Evolutionary conservation across 176 grass and related monocot genomes (phyloP), one percentile per base, ranked within the genome.

Genomic region (Musa beccarii): DNA sequence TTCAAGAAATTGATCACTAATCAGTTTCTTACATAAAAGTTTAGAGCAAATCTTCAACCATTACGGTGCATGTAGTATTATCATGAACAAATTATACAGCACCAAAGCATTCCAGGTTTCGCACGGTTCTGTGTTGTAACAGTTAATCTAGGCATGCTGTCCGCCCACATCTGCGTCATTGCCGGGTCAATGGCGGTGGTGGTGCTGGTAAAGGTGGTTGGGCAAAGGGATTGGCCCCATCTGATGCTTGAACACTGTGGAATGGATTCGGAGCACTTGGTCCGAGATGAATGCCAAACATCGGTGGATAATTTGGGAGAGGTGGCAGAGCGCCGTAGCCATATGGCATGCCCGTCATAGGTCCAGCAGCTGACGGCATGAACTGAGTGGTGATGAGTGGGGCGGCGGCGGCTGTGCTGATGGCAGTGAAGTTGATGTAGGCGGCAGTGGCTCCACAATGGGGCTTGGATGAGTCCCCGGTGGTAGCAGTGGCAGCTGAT

Each of bases 401-500:
- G 83, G 75, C 12, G 79, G 53, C n/a, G 25, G 68, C 10, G 79
- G 72, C 34, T 43, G 34, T 50, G 69, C 65, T 8, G 69, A 52
- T 75, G 75, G 71, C 25, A 75, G 54, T 50, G 79, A 73, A 55
- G 79, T 59, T 3, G 79, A 66, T 66, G 79, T 43, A 43, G 34
- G 3, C 4, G 34, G 34, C 12, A 52, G 61, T 26, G 80, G 81
- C 21, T 66, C 65, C 1, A 49, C 20, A 0, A 1, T 54, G 56
- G 52, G 49, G 7, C 52, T 51, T 21, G 53, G 73, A 0, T 13
- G 81, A 80, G 84, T 76, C 51, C 76, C 59, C 11, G 89, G 80
- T 56, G 85, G 82, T 10, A 80, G 83, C 26, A 28, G 59, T 0
- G 89, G 85, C 17, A 81, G 77, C 23, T 80, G 89, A 69, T 73